phyloP scores from a whole-genome alignment of 2,329 filamentous ascomycete species.

The Fusarium sp. region DNA sequence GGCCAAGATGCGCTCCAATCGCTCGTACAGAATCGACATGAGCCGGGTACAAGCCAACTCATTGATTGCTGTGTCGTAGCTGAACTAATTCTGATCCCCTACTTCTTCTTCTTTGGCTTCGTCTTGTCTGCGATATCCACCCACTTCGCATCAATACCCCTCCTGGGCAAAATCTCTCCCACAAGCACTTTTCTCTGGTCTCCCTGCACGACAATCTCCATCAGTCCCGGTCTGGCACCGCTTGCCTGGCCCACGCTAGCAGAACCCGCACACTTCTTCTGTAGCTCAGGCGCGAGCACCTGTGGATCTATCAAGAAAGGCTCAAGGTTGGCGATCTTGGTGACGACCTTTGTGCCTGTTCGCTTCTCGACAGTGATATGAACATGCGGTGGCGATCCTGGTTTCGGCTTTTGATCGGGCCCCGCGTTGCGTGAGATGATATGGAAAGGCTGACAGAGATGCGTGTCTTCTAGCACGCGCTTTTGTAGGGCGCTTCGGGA shows the following conservation, averaged over 20 bases:
- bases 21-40: no score
- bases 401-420: slow-evolving; percentile 34
- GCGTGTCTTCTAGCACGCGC: slow-evolving; percentile 29
- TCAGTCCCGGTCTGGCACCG: slow-evolving; percentile 31
- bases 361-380: slow-evolving; percentile 37
- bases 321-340: slow-evolving; percentile 37
- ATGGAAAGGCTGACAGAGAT: slow-evolving; percentile 36
- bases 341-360: slow-evolving; percentile 39
- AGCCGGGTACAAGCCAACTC: no score
- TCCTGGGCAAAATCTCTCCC: slow-evolving; percentile 22
- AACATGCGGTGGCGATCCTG: slow-evolving; percentile 29
- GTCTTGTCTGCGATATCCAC: slow-evolving; percentile 37
- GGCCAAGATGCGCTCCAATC: no score
- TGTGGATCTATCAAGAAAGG: slow-evolving; percentile 38
- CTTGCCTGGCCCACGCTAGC: slow-evolving; percentile 37
- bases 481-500: slow-evolving; percentile 34
- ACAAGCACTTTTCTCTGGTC: slow-evolving; percentile 34
- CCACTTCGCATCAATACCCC: slow-evolving; percentile 35
- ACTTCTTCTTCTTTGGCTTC: slow-evolving; percentile 36
- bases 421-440: slow-evolving; percentile 23
- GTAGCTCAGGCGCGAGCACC: slow-evolving; percentile 34
- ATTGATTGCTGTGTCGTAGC: no score
- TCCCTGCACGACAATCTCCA: slow-evolving; percentile 39
- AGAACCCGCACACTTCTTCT: slow-evolving; percentile 39
- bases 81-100: background rate